Evolutionary conservation across 108 stramenopile species (phyloP).

Genomic region (Nitzschia palea): DNA sequence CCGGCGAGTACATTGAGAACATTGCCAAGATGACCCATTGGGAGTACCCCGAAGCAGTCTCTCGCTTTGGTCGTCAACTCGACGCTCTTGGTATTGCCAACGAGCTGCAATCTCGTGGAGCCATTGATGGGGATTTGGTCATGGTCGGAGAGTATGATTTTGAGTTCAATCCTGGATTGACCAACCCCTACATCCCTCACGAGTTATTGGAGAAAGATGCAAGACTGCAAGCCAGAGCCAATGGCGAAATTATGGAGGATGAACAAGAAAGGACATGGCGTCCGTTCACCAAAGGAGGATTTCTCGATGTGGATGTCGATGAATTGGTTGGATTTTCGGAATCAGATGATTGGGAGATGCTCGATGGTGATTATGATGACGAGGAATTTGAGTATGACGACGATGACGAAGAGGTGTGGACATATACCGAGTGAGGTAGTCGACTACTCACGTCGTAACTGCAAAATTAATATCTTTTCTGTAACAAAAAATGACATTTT

Average conservation of each 20-base stretch:
- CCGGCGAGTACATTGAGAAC: constrained; percentile 83
- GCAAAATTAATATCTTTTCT: no score
- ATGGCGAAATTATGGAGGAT: constrained; percentile 33
- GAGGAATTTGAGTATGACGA: constrained; percentile 46
- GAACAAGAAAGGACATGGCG: constrained; percentile 54
- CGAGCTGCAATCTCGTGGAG: constrained; percentile 77
- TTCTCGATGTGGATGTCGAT: constrained; percentile 77
- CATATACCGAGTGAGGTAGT: not conserved
- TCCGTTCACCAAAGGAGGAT: constrained; percentile 79
- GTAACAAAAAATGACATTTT: no score
- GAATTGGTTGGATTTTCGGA: constrained; percentile 81
- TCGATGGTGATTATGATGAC: constrained; percentile 60
- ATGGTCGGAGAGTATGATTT: constrained; percentile 92
- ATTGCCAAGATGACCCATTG: constrained; percentile 93
- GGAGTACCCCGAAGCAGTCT: constrained; percentile 92
- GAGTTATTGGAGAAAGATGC: constrained; percentile 77
- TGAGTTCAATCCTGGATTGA: constrained; percentile 78
- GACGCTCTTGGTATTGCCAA: constrained; percentile 82
- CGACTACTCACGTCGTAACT: no score
- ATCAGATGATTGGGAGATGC: constrained; percentile 78
- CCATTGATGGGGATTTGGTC: constrained; percentile 84
- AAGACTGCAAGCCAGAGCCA: constrained; percentile 38
- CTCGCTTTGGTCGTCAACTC: constrained; percentile 86
- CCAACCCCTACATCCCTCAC: constrained; percentile 85
- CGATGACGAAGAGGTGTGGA: constrained; percentile 52